Conservation (phyloP, 495 filamentous ascomycete species). For the Podospora fimiseda region DNA sequence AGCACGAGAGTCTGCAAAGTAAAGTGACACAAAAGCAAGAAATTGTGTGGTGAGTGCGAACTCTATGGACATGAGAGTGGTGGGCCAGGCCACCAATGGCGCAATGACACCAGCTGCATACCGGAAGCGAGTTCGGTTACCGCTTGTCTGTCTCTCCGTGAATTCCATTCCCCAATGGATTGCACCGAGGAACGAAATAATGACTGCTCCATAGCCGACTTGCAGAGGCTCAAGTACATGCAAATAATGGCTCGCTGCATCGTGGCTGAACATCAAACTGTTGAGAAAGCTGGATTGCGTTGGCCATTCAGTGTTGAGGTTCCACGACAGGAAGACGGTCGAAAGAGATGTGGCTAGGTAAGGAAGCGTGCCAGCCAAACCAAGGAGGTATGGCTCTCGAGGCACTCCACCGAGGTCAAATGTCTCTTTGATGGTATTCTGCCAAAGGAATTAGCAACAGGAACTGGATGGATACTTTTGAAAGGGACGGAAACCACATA, state of each 20-base stretch:
- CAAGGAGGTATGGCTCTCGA: conserved; percentile 70
- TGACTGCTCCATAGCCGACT: conserved; percentile 87
- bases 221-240: conserved; percentile 85
- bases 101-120: conserved; percentile 80
- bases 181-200: conserved; percentile 93
- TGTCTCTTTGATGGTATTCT: conserved; percentile 83
- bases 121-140: conserved; percentile 43
- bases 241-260: conserved; percentile 67
- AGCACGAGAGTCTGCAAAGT: conserved; percentile 79
- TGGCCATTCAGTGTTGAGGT: conserved; percentile 61
- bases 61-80: conserved; percentile 76
- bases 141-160: conserved; percentile 38
- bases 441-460: background rate
- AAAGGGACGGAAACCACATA: conserved; percentile 40
- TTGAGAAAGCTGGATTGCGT: conserved; percentile 52
- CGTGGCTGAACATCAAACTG: conserved; percentile 53
- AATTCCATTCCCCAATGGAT: conserved; percentile 87
- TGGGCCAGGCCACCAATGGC: conserved; percentile 88
- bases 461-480: background rate
- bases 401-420: conserved; percentile 75
- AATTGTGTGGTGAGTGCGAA: conserved; percentile 90
- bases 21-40: conserved; percentile 78
- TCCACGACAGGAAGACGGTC: conserved; percentile 81
- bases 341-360: conserved; percentile 83
- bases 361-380: conserved; percentile 82